Percentiles rank a stretch among this genome's conserved stretches.
These are phyloP conservation scores for Neurospora tetrasperma DNA, from an alignment of 495 filamentous ascomycete species.

Conservation along the genomic window DNA sequence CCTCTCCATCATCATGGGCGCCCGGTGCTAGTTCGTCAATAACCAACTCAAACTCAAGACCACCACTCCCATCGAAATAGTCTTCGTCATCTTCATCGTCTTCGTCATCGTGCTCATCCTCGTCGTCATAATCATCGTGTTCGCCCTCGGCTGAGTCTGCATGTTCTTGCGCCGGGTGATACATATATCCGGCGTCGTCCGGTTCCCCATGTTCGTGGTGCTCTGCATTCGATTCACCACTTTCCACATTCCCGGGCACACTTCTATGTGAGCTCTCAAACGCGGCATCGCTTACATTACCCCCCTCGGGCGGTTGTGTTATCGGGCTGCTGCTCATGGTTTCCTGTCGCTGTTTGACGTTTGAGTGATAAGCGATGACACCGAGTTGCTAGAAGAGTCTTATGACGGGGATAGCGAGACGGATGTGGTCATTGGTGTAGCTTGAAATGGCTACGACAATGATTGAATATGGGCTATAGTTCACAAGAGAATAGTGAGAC, in stretches of 20 bases:
- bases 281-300: neutral
- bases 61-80: conserved; percentile 27
- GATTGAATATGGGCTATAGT: neutral
- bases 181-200: neutral
- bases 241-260: neutral
- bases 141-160: conserved; percentile 11
- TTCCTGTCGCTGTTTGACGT: neutral
- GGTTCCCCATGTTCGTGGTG: neutral
- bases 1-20: neutral
- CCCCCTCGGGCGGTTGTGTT: neutral
- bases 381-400: neutral
- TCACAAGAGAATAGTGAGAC: neutral
- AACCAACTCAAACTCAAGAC: conserved; percentile 23
- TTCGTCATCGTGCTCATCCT: conserved; percentile 43
- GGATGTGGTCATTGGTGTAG: neutral
- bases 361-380: neutral
- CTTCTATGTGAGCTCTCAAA: neutral
- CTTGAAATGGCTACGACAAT: no score
- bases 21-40: conserved; percentile 12
- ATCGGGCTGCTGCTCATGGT: neutral
- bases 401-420: neutral
- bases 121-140: conserved; percentile 30
- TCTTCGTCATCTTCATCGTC: conserved; percentile 37
- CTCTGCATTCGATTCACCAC: neutral
- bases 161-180: conserved; percentile 1